These are phyloP conservation scores for Talaromyces amestolkiae DNA, from an alignment of 2,329 filamentous ascomycete genomes.

Conservation along the genomic window DNA sequence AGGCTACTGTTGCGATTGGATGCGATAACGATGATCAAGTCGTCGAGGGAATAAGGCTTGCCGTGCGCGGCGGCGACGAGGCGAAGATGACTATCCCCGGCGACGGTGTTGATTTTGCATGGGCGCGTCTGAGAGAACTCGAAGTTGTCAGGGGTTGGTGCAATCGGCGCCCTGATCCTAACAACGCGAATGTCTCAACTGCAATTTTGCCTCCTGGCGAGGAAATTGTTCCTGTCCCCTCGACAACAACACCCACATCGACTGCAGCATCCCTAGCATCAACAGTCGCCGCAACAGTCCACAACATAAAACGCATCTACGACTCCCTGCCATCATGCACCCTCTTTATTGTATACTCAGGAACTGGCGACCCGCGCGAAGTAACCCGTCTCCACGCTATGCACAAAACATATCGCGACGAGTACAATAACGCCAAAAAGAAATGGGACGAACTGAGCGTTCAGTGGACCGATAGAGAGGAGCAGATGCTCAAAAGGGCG, in stretches of 20 bases:
- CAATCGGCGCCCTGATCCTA: conserved; percentile 48
- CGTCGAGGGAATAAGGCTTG: conserved; percentile 55
- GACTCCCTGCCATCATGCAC: conserved; percentile 58
- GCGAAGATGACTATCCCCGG: conserved; percentile 45
- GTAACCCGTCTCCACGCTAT: conserved; percentile 55
- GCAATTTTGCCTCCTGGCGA: conserved; percentile 28
- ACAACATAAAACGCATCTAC: conserved; percentile 53
- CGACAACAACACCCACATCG: neutral
- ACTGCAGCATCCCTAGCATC: conserved; percentile 39
- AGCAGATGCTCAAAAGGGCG: conserved; percentile 57
- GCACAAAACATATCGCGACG: conserved; percentile 56
- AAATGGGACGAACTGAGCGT: conserved; percentile 61
- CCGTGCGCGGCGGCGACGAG: conserved; percentile 47
- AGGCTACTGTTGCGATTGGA: conserved; percentile 56
- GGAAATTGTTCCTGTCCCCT: conserved; percentile 22
- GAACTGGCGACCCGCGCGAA: conserved; percentile 61
- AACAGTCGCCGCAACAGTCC: conserved; percentile 51
- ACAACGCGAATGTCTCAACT: conserved; percentile 42
- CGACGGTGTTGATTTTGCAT: conserved; percentile 60
- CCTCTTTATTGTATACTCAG: conserved; percentile 62
- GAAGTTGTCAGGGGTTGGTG: conserved; percentile 62
- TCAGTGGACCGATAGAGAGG: conserved; percentile 64
- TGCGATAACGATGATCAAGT: conserved; percentile 59
- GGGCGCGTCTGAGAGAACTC: conserved; percentile 61
- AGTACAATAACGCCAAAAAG: conserved; percentile 57